Evolutionary conservation across 805 yeast genomes (phyloP), one percentile per base, ranked within the genome.

Genomic region (Saturnispora ahearnii): DNA sequence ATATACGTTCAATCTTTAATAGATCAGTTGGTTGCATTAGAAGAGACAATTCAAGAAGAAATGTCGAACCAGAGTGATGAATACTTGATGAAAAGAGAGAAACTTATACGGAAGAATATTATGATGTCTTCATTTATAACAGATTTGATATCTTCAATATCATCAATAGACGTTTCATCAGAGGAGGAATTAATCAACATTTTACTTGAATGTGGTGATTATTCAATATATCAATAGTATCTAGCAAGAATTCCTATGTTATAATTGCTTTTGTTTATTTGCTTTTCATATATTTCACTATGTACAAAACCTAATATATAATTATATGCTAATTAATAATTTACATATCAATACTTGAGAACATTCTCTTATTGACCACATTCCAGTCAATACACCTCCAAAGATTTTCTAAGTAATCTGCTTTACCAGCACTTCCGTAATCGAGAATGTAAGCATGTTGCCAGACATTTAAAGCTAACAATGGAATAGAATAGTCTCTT

Each of bases 361-460:
- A 67, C n/a, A 66, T 51, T 58, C 72, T 63, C 28, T 55, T 51
- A 47, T 81, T 83, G 42, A 85, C 72, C 46, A 84, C 86, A 49
- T 82, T 77, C 99, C 99, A 93, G 67, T 91, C 80, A 55, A 90
- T 77, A 56, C 86, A 75, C 44, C 81, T 76, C 82, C 95, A 83
- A 64, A 84, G 78, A 51, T 81, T 82, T 55, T 78, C 79, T 57
- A 93, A 74, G 66, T 85, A 93, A 53, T 80, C 78, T 34, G 79
- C 74, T 67, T 82, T 84, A 32, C 93, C 93, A 46, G 66, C 71
- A 47, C 87, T 74, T 44, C 97, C 96, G 67, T 83, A 91, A 66
- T 93, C 98, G 28, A 77, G 70, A 42, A 88, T 59, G 65, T 83
- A 93, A n/a, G 96, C 87, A 55, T 81, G 78, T 64, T 91, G 95